Conservation (phyloP, 2,329 filamentous ascomycete species). For the Talaromyces piceae region DNA sequence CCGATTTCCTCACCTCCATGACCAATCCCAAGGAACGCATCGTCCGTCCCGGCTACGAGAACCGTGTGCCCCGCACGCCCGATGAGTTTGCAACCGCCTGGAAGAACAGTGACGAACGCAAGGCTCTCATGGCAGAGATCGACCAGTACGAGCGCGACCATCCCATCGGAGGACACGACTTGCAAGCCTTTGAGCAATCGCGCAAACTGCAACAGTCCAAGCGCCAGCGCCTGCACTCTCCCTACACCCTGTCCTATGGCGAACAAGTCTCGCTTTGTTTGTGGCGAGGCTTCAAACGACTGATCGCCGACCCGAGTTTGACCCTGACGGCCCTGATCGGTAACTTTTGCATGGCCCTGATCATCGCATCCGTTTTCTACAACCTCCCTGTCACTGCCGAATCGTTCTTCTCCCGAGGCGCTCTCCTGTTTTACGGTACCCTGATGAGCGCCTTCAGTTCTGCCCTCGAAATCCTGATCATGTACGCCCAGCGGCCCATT, state of each 20-base stretch:
- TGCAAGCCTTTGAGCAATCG: constrained; percentile 35
- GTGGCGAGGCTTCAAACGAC: constrained; percentile 69
- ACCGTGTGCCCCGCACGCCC: constrained; percentile 57
- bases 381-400: constrained; percentile 58
- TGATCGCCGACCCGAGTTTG: constrained; percentile 68
- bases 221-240: constrained; percentile 57
- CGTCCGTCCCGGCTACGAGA: constrained; percentile 53
- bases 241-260: constrained; percentile 69
- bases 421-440: constrained; percentile 79
- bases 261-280: constrained; percentile 76
- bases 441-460: constrained; percentile 78
- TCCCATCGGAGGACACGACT: constrained; percentile 35
- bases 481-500: constrained; percentile 84
- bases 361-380: constrained; percentile 75
- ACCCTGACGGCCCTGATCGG: constrained; percentile 59
- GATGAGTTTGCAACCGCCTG: constrained; percentile 59
- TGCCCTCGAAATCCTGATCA: constrained; percentile 73
- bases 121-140: constrained; percentile 35
- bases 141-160: constrained; percentile 37
- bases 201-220: constrained; percentile 38
- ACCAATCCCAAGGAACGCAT: constrained; percentile 58
- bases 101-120: constrained; percentile 47
- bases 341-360: constrained; percentile 68
- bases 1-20: constrained; percentile 64
- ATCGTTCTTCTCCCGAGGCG: constrained; percentile 72